Evolutionary conservation across 2,329 filamentous ascomycete genomes (phyloP), one percentile per base, ranked within the genome.

Genomic region (Beauveria bassiana): DNA sequence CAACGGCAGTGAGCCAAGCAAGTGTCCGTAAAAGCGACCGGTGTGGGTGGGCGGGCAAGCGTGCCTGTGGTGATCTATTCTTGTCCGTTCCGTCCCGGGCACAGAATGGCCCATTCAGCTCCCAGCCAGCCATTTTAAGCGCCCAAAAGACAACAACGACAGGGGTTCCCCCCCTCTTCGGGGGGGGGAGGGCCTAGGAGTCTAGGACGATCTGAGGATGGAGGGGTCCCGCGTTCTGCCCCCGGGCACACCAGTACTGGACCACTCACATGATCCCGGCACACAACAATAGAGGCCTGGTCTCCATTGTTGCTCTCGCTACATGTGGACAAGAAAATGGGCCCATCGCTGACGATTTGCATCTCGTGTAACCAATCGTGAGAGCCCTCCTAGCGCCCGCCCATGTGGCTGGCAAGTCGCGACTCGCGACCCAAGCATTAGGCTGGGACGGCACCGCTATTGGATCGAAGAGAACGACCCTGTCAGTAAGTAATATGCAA

Each of bases 321-420:
- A 43, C n/a, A 9, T 43, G 53, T 56, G 53, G 28, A 34, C 40
- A 20, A 38, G 20, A 14, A 9, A 34, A 26, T n/a, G 20, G 26
- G 18, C 31, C 53, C 53, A 42, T 56, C 28, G 54, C 54, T 57
- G 54, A 57, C 54, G 43, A 57, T 57, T 49, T 40, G 42, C 22
- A 34, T 47, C 47, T 46, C 49, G 57, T 46, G 34, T 46, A 38
- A 38, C 57, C 57, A 60, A 60, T 60, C n/a, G 49, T 40, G 40
- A 53, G 38, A 53, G 40, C 40, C 40, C 49, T 60, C 49, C 47
- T 60, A 60, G 57, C 57, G 57, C 57, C 49, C 49, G 49, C n/a
- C 56, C 38, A 59, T 50, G 47, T 60, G 38, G 57, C 49, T 45
- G 56, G 40, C 54, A 24, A 42, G 18, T 22, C 20, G 20, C 20